Evolutionary conservation across 1,284 basidiomycete genomes (phyloP).

Genomic region (Ceratobasidium sp.): DNA sequence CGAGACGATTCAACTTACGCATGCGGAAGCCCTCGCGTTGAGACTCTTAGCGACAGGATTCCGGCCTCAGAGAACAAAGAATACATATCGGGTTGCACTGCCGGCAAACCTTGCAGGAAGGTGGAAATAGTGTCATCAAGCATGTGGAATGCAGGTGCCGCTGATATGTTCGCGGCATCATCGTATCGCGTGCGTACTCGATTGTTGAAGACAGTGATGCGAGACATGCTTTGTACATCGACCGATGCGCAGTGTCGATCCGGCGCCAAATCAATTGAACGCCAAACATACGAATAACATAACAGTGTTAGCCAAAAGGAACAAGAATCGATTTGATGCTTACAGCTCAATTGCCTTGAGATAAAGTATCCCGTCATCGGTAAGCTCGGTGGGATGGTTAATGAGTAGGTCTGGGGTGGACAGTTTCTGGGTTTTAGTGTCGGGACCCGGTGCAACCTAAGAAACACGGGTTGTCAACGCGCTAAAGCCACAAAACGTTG

Average conservation of each 20-base stretch:
- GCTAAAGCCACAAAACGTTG: not conserved
- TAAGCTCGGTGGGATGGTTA: constrained; percentile 27
- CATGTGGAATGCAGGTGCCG: constrained; percentile 36
- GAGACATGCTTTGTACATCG: constrained; percentile 14
- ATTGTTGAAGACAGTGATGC: constrained; percentile 39
- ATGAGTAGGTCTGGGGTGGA: constrained; percentile 28
- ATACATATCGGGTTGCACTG: not conserved
- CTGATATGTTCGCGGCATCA: constrained; percentile 32
- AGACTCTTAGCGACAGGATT: not conserved
- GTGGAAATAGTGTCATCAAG: constrained; percentile 35
- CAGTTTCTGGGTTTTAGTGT: constrained; percentile 16
- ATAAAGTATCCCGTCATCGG: constrained; percentile 38
- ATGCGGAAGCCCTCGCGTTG: constrained; percentile 9
- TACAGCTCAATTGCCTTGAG: constrained; percentile 38
- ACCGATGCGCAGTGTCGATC: not conserved
- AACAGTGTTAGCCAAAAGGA: not conserved
- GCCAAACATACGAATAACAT: not conserved
- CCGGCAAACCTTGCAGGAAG: constrained; percentile 5
- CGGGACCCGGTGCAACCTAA: constrained; percentile 7
- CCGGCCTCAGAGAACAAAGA: not conserved
- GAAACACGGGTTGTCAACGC: not conserved
- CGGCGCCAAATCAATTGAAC: not conserved
- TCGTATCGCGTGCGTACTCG: constrained; percentile 38
- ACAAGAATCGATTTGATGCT: constrained; percentile 1
- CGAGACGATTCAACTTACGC: constrained; percentile 3